A percentile compares a stretch with the other conserved stretches of the same genome.
These are phyloP conservation scores for Gymnopilus dilepis DNA, from an alignment of 768 basidiomycete genomes.

Conservation along the genomic window DNA sequence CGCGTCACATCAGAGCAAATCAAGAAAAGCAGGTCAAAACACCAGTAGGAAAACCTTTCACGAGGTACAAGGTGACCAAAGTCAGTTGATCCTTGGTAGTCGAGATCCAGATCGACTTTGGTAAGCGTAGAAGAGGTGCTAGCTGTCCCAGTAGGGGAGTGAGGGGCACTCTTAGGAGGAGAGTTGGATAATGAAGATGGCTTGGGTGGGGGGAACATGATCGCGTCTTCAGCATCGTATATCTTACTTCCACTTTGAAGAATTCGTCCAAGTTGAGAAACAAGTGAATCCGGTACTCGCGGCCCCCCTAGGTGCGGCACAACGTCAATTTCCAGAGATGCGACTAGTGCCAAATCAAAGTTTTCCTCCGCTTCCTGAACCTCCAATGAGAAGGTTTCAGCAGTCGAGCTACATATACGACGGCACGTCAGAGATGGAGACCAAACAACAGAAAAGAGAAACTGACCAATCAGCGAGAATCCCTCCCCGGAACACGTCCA, in stretches of 20 bases:
- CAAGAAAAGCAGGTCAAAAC: slow-evolving; percentile 84
- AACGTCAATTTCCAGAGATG: slow-evolving; percentile 79
- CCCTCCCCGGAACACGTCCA: slow-evolving; percentile 82
- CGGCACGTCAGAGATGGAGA: not conserved
- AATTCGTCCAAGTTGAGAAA: slow-evolving; percentile 69
- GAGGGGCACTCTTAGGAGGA: slow-evolving; percentile 12
- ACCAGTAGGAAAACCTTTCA: slow-evolving; percentile 93
- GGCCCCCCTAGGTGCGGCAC: slow-evolving; percentile 74
- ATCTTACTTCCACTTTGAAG: slow-evolving; percentile 76
- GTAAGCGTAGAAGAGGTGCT: slow-evolving; percentile 23
- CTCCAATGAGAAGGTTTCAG: slow-evolving; percentile 62
- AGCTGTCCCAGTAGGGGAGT: slow-evolving; percentile 6
- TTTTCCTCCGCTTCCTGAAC: slow-evolving; percentile 81
- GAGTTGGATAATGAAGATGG: slow-evolving; percentile 17
- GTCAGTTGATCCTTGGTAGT: slow-evolving; percentile 64
- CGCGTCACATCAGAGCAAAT: slow-evolving; percentile 71
- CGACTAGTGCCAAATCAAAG: slow-evolving; percentile 83
- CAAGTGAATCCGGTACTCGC: slow-evolving; percentile 73
- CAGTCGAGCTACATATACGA: slow-evolving; percentile 50
- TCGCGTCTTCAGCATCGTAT: slow-evolving; percentile 43
- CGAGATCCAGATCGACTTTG: slow-evolving; percentile 39
- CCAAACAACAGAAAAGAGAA: not conserved
- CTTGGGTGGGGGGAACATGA: not conserved
- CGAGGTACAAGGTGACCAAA: slow-evolving; percentile 61
- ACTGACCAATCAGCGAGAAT: slow-evolving; percentile 85